These are phyloP conservation scores for Tylopilus balloui DNA, from an alignment of 768 basidiomycete genomes.

Conservation along the genomic window DNA sequence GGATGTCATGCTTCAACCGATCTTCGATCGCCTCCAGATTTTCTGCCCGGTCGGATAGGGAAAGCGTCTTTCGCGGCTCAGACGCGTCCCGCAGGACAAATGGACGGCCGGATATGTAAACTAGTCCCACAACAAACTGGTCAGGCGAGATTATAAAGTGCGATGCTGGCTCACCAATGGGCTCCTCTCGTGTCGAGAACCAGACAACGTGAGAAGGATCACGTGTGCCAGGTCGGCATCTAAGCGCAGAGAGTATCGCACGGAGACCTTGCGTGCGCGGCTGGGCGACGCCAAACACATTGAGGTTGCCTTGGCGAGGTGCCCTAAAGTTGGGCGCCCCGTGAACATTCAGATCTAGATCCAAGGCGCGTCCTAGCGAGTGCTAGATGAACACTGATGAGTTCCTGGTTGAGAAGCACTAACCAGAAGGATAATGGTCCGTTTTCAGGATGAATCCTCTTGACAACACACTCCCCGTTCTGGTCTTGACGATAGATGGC, in stretches of 20 bases:
- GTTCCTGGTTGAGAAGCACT: conserved; percentile 11
- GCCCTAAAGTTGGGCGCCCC: conserved; percentile 96
- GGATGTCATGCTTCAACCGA: conserved; percentile 85
- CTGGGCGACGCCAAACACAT: conserved; percentile 94
- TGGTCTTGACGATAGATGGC: conserved; percentile 74
- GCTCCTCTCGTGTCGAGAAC: conserved; percentile 97
- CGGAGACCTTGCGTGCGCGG: conserved; percentile 89
- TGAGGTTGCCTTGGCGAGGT: conserved; percentile 70
- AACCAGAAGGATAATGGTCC: conserved; percentile 80
- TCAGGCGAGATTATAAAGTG: background rate
- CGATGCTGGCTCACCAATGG: conserved; percentile 58
- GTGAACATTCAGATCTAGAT: conserved; percentile 86
- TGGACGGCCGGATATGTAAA: conserved; percentile 87
- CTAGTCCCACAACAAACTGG: conserved; percentile 24
- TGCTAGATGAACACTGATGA: conserved; percentile 2
- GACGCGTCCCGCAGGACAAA: conserved; percentile 89
- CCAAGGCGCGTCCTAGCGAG: conserved; percentile 70
- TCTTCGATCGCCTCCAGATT: conserved; percentile 91
- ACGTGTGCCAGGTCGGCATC: conserved; percentile 60
- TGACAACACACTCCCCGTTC: conserved; percentile 78
- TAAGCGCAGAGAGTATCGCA: conserved; percentile 82
- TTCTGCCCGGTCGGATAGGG: conserved; percentile 87
- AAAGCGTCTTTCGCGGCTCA: conserved; percentile 72
- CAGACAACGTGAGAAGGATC: conserved; percentile 80
- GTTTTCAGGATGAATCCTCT: conserved; percentile 94